phyloP scores from a whole-genome alignment of 352 stramenopile genomes.

The Phytophthora fragariae region DNA sequence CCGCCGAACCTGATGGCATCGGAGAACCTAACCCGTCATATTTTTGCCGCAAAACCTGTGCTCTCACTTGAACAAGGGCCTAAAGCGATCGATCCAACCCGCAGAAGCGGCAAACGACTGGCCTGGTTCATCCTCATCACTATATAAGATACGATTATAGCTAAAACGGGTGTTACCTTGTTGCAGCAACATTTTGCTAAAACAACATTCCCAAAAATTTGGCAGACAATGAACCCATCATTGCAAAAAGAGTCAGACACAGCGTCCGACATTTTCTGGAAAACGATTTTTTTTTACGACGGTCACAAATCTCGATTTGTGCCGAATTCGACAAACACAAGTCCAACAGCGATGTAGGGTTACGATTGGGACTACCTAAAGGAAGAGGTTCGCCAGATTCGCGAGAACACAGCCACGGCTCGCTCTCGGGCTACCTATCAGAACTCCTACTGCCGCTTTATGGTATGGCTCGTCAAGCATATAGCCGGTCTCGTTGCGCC shows the following conservation, averaged over 20 bases:
- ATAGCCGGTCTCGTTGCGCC: background rate
- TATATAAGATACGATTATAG: no score
- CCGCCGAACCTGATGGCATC: no score
- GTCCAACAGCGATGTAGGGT: constrained; percentile 6
- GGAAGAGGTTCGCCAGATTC: background rate
- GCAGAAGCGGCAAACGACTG: no score
- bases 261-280: constrained; percentile 4
- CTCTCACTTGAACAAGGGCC: no score
- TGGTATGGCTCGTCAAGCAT: background rate
- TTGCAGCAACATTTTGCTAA: no score
- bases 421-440: constrained; percentile 4
- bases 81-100: no score
- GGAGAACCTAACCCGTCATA: no score
- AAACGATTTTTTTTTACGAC: background rate
- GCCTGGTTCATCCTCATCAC: no score
- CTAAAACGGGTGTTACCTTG: no score
- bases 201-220: no score
- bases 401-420: constrained; percentile 11
- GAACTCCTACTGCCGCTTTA: constrained; percentile 12
- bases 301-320: constrained; percentile 5
- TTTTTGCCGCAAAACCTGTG: no score
- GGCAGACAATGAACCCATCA: no score
- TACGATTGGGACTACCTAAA: constrained; percentile 4
- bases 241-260: background rate
- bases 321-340: constrained; percentile 2